Conservation (phyloP, 179 eudicot species). For the Beta macrorhiza region DNA sequence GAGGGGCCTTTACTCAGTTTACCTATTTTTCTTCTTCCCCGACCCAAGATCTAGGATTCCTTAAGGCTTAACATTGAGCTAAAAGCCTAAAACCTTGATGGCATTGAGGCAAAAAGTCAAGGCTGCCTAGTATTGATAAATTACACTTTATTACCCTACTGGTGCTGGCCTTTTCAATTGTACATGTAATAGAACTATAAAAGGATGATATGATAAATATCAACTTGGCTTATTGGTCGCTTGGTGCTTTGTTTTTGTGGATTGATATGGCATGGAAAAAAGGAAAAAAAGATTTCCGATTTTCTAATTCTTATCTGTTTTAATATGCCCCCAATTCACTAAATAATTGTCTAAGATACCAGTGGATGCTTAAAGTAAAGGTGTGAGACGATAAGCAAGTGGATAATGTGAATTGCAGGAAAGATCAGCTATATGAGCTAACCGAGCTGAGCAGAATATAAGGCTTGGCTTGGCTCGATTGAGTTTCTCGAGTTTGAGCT, state of each 20-base stretch:
- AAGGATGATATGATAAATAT: neutral
- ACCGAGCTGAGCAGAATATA: neutral
- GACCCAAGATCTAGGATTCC: too few relatives aligned
- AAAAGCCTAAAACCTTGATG: too few relatives aligned
- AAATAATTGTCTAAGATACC: neutral
- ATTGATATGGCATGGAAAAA: neutral
- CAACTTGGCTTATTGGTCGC: neutral
- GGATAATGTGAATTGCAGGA: neutral
- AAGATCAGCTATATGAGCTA: neutral
- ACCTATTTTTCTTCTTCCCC: too few relatives aligned
- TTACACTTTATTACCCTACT: too few relatives aligned
- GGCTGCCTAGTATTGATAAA: too few relatives aligned
- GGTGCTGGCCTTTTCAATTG: too few relatives aligned
- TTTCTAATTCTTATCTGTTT: neutral
- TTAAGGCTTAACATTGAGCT: too few relatives aligned
- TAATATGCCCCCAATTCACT: neutral
- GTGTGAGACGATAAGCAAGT: neutral
- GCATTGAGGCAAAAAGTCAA: too few relatives aligned
- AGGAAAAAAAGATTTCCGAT: neutral
- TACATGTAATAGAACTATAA: neutral
- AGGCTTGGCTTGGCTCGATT: neutral
- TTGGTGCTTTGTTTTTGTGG: neutral
- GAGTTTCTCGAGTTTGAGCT: neutral
- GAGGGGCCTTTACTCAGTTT: too few relatives aligned
- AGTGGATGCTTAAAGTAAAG: neutral